These are phyloP conservation scores for Plantago elongata DNA, from an alignment of 257 asterid genomes.

Conservation along the genomic window DNA sequence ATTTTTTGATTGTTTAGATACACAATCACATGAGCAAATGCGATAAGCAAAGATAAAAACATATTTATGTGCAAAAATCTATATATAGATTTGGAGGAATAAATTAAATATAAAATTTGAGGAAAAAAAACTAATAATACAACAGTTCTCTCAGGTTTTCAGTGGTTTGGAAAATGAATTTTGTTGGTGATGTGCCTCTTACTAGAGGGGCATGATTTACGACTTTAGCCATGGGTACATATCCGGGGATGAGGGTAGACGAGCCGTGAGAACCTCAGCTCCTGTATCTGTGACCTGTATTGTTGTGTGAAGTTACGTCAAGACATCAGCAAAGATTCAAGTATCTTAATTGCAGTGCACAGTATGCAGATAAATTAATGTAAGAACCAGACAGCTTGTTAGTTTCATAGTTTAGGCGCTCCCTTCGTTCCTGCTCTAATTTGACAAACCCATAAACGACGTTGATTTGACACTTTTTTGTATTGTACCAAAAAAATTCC, in stretches of 20 bases:
- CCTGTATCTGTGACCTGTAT: constrained; percentile 86
- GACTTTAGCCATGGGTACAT: constrained; percentile 80
- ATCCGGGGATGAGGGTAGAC: constrained; percentile 82
- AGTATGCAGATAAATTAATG: too few species aligned
- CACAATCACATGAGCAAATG: too few species aligned
- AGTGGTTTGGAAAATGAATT: constrained; percentile 7
- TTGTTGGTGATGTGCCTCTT: constrained; percentile 12
- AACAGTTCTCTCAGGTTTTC: not conserved
- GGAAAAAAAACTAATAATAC: not conserved
- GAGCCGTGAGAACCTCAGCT: constrained; percentile 89
- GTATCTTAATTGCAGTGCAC: too few species aligned
- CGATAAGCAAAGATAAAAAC: too few species aligned
- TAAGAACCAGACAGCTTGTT: too few species aligned
- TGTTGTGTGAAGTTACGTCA: not conserved
- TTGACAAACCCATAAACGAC: too few species aligned
- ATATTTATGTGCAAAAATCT: too few species aligned
- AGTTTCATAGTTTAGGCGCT: too few species aligned
- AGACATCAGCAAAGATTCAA: too few species aligned
- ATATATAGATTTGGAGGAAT: not conserved
- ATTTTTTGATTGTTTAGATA: not conserved
- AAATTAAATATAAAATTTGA: not conserved
- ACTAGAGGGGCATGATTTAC: constrained; percentile 17
- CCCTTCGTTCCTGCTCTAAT: too few species aligned
- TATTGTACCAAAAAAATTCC: too few species aligned
- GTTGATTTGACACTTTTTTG: too few species aligned